Percentiles rank a stretch among this genome's conserved stretches.
These are phyloP conservation scores for Penicillium polonicum DNA, from an alignment of 2,329 filamentous ascomycete genomes.

Conservation along the genomic window DNA sequence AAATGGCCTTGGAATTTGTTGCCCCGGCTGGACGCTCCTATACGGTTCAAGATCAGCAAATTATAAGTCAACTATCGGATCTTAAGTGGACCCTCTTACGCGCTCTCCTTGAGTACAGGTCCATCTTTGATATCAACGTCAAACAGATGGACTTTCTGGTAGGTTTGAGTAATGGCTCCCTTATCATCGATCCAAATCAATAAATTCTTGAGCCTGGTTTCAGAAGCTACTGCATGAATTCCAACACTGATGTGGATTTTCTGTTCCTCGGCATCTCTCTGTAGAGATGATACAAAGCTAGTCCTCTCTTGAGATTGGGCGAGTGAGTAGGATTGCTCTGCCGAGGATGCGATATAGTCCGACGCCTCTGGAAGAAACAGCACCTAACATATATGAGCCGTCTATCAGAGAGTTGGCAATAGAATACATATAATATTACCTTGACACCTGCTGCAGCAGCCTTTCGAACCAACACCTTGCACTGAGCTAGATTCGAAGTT, in stretches of 20 bases:
- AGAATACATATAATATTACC: slow-evolving; percentile 46
- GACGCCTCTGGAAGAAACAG: slow-evolving; percentile 90
- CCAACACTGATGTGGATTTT: slow-evolving; percentile 77
- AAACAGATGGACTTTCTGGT: slow-evolving; percentile 91
- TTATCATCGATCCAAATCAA: slow-evolving; percentile 64
- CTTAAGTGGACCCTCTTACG: slow-evolving; percentile 29
- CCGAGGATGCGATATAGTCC: slow-evolving; percentile 76
- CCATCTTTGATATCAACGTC: slow-evolving; percentile 64
- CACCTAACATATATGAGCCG: slow-evolving; percentile 49
- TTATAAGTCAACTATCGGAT: background rate
- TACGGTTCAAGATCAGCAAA: background rate
- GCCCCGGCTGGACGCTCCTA: slow-evolving; percentile 66
- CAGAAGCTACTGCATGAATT: slow-evolving; percentile 70
- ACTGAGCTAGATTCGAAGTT: slow-evolving; percentile 75
- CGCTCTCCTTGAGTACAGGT: slow-evolving; percentile 61
- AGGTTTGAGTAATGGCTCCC: slow-evolving; percentile 61
- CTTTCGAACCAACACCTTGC: slow-evolving; percentile 67
- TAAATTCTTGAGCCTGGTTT: slow-evolving; percentile 60
- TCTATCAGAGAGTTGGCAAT: background rate
- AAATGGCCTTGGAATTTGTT: slow-evolving; percentile 65
- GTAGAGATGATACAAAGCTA: slow-evolving; percentile 74
- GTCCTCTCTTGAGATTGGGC: slow-evolving; percentile 65
- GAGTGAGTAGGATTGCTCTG: slow-evolving; percentile 67
- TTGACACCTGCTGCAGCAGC: slow-evolving; percentile 76
- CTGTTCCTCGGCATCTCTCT: slow-evolving; percentile 62